A percentile compares a stretch with the other conserved stretches of the same genome.
phyloP scores from a whole-genome alignment of 192 early-diverging fungal species.

The Entophlyctis luteolus region DNA sequence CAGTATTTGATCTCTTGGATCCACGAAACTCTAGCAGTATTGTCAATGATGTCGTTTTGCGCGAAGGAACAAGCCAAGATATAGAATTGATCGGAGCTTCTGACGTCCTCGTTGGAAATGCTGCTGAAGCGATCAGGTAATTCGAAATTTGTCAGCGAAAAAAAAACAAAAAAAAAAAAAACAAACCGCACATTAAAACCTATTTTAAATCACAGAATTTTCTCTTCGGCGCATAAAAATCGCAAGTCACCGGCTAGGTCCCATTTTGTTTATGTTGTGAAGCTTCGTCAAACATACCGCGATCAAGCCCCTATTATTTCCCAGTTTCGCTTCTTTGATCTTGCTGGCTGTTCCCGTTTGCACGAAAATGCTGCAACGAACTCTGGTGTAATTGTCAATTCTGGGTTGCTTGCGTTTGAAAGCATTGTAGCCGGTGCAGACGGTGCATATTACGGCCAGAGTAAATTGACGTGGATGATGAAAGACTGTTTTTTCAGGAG shows the following conservation, averaged over 20 bases:
- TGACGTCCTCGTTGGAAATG: background rate
- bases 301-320: constrained; percentile 1
- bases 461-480: constrained; percentile 3
- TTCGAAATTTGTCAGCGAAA: background rate
- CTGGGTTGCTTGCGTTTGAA: background rate
- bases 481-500: background rate
- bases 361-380: background rate
- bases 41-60: background rate
- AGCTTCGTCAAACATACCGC: background rate
- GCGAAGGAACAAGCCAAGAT: background rate
- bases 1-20: background rate
- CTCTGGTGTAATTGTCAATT: background rate
- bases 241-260: background rate
- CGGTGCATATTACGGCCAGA: background rate
- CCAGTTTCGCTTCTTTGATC: background rate
- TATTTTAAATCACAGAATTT: background rate
- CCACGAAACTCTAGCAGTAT: background rate
- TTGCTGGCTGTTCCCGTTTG: background rate
- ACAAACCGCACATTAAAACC: no score
- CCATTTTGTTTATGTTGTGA: background rate
- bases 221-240: background rate
- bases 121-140: background rate
- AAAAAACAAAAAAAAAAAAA: background rate
- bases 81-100: background rate
- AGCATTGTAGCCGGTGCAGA: background rate